Conservation (phyloP, 495 filamentous ascomycete genomes). For the Xylaria flabelliformis region DNA sequence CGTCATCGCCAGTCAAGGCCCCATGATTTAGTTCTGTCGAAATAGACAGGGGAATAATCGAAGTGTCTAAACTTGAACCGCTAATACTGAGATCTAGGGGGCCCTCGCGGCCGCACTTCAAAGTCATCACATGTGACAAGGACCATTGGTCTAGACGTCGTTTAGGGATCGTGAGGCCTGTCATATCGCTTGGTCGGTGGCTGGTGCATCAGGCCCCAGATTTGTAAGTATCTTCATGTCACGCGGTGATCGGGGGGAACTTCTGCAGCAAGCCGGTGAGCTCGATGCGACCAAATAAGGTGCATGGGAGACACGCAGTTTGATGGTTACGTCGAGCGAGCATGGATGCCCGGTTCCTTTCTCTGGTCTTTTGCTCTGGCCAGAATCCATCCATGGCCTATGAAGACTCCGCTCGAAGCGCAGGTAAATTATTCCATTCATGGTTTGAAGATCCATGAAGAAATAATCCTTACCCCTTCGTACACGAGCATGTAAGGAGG, state of each 20-base stretch:
- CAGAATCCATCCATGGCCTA: neutral
- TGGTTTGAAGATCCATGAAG: neutral
- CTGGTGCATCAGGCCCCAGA: neutral
- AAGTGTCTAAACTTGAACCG: neutral
- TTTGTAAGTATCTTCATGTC: neutral
- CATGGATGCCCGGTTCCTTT: neutral
- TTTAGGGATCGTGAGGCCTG: neutral
- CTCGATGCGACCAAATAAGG: conserved; percentile 12
- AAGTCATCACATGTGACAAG: neutral
- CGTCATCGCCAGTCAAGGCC: neutral
- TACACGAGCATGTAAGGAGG: neutral
- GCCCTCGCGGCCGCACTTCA: neutral
- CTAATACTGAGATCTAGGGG: neutral
- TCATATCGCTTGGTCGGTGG: neutral
- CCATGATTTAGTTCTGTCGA: neutral
- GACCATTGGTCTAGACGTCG: neutral
- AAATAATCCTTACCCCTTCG: conserved; percentile 2
- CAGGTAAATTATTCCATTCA: neutral
- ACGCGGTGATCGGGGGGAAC: neutral
- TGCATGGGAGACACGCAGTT: neutral
- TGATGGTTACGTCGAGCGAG: neutral
- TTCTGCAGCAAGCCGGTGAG: neutral
- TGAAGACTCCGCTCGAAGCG: conserved; percentile 4
- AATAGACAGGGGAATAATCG: neutral
- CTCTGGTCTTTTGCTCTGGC: neutral